Percentiles rank a stretch among this genome's conserved stretches.
phyloP scores from a whole-genome alignment of 768 basidiomycete genomes.

The Candolleomyces eurysporus region DNA sequence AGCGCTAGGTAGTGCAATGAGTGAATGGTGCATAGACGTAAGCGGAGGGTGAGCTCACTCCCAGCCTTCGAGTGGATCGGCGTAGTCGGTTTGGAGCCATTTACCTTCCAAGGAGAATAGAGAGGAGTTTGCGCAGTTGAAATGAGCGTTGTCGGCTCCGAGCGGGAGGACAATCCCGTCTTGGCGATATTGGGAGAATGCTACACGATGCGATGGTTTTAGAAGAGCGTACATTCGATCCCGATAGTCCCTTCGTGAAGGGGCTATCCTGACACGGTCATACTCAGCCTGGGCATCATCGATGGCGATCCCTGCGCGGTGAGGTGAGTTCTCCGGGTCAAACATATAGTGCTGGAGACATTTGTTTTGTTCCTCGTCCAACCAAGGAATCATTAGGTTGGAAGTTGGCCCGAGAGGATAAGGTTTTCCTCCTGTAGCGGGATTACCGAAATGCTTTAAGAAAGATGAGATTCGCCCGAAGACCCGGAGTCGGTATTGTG shows the following conservation, averaged over 20 bases:
- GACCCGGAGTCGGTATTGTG: constrained; percentile 19
- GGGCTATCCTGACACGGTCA: constrained; percentile 30
- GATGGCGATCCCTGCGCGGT: background rate
- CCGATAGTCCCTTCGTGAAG: constrained; percentile 34
- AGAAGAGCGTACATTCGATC: constrained; percentile 36
- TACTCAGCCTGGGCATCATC: constrained; percentile 30
- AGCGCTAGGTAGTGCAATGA: constrained; percentile 22
- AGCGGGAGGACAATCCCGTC: constrained; percentile 50
- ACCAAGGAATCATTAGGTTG: constrained; percentile 5
- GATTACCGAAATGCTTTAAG: constrained; percentile 2
- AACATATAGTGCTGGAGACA: background rate
- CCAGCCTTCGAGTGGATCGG: constrained; percentile 43
- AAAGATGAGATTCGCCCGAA: constrained; percentile 19
- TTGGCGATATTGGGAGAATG: constrained; percentile 35
- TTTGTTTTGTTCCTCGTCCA: background rate
- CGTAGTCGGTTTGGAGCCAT: constrained; percentile 40
- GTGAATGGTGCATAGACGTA: background rate
- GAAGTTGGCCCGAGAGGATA: background rate
- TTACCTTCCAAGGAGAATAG: constrained; percentile 35
- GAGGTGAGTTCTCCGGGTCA: background rate
- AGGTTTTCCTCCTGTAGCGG: background rate
- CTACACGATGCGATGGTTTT: constrained; percentile 42
- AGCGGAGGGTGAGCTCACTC: constrained; percentile 28
- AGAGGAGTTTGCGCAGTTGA: constrained; percentile 37
- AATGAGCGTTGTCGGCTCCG: constrained; percentile 39